Percentiles rank a stretch among this genome's conserved stretches.
Conservation (phyloP, 352 stramenopile species). For the Sclerospora graminicola region DNA sequence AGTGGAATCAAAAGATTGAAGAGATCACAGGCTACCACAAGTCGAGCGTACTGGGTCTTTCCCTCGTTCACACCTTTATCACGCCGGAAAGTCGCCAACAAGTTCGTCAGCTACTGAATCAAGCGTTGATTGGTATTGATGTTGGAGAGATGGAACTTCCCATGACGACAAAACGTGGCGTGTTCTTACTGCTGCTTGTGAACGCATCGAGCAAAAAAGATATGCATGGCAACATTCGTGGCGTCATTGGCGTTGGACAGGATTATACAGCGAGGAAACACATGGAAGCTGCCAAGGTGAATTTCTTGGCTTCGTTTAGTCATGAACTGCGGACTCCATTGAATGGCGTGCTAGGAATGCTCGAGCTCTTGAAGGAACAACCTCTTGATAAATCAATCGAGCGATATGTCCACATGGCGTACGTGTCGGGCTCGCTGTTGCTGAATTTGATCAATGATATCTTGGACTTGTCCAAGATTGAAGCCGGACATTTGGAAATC, state of each 20-base stretch:
- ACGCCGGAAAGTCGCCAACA: conserved; percentile 37
- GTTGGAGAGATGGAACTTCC: conserved; percentile 62
- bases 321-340: conserved; percentile 62
- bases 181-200: conserved; percentile 39
- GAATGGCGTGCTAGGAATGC: conserved; percentile 71
- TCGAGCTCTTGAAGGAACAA: conserved; percentile 56
- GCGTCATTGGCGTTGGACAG: conserved; percentile 82
- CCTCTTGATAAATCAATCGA: conserved; percentile 48
- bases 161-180: conserved; percentile 40
- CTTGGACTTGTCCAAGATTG: conserved; percentile 85
- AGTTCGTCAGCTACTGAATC: conserved; percentile 47
- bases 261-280: conserved; percentile 80
- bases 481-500: conserved; percentile 82
- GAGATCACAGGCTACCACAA: conserved; percentile 67
- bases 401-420: conserved; percentile 61
- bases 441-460: conserved; percentile 82
- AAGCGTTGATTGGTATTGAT: conserved; percentile 56
- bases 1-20: conserved; percentile 72
- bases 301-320: conserved; percentile 61
- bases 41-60: conserved; percentile 37
- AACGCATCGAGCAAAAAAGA: conserved; percentile 75
- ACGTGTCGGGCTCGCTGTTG: conserved; percentile 53
- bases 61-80: conserved; percentile 55
- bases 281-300: conserved; percentile 57
- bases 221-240: conserved; percentile 79